phyloP scores from a whole-genome alignment of 768 basidiomycete species.

The Lepiota brunneoincarnata region DNA sequence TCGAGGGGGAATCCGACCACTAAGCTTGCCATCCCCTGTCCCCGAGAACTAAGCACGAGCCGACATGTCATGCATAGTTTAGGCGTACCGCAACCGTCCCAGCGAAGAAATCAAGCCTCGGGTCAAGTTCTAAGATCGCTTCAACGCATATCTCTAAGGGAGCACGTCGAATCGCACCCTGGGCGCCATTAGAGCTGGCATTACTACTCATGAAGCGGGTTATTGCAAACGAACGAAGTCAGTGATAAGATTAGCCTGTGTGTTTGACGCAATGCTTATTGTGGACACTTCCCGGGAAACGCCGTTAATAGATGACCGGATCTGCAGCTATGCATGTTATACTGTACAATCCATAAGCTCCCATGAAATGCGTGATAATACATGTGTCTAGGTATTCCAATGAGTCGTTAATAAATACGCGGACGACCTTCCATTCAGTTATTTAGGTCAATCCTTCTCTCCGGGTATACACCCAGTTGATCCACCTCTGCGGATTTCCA shows the following conservation, averaged over 20 bases:
- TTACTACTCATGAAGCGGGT: neutral
- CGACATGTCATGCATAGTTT: neutral
- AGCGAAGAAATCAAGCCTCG: constrained; percentile 74
- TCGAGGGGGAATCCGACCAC: constrained; percentile 79
- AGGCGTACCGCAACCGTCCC: constrained; percentile 59
- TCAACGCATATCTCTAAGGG: neutral
- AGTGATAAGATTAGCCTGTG: constrained; percentile 1
- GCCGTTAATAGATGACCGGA: neutral
- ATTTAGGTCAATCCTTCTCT: neutral
- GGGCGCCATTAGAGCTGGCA: neutral
- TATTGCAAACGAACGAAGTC: neutral
- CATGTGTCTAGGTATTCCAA: too few species aligned
- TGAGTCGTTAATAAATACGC: too few species aligned
- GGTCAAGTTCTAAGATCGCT: constrained; percentile 39
- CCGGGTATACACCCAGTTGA: too few species aligned
- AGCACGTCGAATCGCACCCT: neutral
- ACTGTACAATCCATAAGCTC: too few species aligned
- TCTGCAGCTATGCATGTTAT: too few species aligned
- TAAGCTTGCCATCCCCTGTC: constrained; percentile 60
- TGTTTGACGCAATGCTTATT: neutral
- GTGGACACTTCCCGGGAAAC: neutral
- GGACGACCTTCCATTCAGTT: neutral
- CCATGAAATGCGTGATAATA: too few species aligned
- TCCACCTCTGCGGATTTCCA: neutral
- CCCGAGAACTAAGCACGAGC: neutral